Conservation (phyloP, 208 protist genomes). For the Phytomonas francai region DNA sequence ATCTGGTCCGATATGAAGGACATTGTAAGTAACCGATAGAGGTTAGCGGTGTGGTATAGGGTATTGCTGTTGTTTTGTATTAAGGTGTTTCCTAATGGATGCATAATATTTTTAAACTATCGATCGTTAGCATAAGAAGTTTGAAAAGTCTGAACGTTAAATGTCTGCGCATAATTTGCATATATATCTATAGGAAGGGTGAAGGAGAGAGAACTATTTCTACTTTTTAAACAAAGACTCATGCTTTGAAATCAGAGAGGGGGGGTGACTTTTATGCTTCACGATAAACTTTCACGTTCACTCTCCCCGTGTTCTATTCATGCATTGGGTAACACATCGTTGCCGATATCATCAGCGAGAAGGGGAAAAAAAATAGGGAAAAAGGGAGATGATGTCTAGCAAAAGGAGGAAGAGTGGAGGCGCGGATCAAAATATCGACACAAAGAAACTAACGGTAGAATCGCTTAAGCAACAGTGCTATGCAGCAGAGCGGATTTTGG, state of each 20-base stretch:
- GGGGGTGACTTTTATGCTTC: too few relatives aligned
- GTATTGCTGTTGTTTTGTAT: not conserved
- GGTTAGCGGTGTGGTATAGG: not conserved
- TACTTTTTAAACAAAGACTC: too few relatives aligned
- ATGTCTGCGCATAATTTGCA: slow-evolving; percentile 9
- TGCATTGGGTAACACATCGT: too few relatives aligned
- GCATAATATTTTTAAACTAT: not conserved
- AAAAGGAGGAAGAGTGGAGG: slow-evolving; percentile 37
- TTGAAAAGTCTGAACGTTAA: not conserved
- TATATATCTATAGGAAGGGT: not conserved
- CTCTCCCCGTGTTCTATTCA: too few relatives aligned
- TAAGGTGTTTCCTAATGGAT: not conserved
- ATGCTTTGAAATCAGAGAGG: too few relatives aligned
- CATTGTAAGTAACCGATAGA: slow-evolving; percentile 65
- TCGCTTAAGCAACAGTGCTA: slow-evolving; percentile 44
- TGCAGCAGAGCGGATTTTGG: slow-evolving; percentile 75
- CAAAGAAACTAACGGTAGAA: slow-evolving; percentile 48
- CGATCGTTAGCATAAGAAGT: not conserved
- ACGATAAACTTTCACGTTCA: too few relatives aligned
- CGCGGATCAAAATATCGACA: slow-evolving; percentile 54
- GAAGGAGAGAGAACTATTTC: not conserved
- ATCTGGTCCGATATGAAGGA: slow-evolving; percentile 66
- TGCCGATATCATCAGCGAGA: too few relatives aligned
- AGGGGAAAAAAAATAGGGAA: too few relatives aligned
- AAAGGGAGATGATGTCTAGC: slow-evolving; percentile 19